Evolutionary conservation across 2,329 filamentous ascomycete genomes (phyloP).

Genomic region (Epichloe typhina): DNA sequence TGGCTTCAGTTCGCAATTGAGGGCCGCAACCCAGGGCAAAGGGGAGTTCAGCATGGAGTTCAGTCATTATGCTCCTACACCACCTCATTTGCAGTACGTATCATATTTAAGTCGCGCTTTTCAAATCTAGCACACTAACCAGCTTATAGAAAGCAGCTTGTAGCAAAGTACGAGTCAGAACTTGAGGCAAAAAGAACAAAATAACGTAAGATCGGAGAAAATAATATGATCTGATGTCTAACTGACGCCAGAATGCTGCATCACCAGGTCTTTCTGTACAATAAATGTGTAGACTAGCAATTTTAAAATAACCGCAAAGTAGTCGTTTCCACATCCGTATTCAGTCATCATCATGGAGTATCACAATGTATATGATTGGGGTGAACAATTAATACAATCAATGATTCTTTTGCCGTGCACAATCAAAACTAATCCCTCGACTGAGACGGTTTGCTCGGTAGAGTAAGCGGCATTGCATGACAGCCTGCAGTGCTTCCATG

Average conservation of each 20-base stretch:
- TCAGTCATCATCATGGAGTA: background rate
- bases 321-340: background rate
- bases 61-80: slow-evolving; percentile 81
- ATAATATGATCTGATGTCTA: background rate
- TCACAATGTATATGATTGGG: too few species aligned
- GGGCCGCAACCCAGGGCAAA: slow-evolving; percentile 93
- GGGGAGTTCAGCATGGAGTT: slow-evolving; percentile 99
- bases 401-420: background rate
- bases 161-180: slow-evolving; percentile 47
- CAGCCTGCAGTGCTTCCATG: too few species aligned
- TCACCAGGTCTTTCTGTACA: background rate
- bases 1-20: slow-evolving; percentile 81
- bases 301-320: background rate
- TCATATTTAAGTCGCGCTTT: background rate
- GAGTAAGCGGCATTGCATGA: background rate
- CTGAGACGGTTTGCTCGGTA: background rate
- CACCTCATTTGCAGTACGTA: slow-evolving; percentile 76
- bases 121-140: background rate
- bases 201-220: slow-evolving; percentile 15
- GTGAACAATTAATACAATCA: background rate
- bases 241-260: background rate
- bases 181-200: slow-evolving; percentile 43
- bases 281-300: background rate
- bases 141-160: slow-evolving; percentile 39
- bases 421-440: background rate